Evolutionary conservation across 352 stramenopile species (phyloP), one percentile per base, ranked within the genome.

Genomic region (Phytophthora macrochlamydospora): DNA sequence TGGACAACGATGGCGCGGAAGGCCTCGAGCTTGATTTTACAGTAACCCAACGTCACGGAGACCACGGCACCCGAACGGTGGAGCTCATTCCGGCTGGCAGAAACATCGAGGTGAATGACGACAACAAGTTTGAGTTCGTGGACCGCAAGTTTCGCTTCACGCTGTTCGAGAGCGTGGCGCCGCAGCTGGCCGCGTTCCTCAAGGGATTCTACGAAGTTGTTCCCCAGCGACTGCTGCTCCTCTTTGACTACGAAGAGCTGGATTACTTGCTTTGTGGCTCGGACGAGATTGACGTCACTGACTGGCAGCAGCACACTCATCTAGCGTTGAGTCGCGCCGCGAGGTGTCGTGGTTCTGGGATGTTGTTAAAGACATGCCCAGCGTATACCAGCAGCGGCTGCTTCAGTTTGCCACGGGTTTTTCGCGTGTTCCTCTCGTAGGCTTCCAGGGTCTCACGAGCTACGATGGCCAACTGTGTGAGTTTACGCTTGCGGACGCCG

Each of bases 241-340:
- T 98, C 18, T 99, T 99, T 75, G 95, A 99, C 72, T 97, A 96
- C 59, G 91, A 98, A 69, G 96, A 99, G 74, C 72, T 99, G 4
- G 96, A 99, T 65, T 85, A 98, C 31, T 68, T 99, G 28, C 88
- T 99, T 59, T 98, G 95, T 64, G 95, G 95, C 11, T 78, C 98
- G 24, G 92, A 97, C 5, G 77, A 89, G 65, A 97, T 99, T 56
- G 83, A 98, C 60, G 91, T 99, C 32, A 71, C 88, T 1, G 95
- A 99, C 70, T 99, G 97, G 97, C 83, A 90, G 66, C 69, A 67
- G 7, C 68, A 98, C 59, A 98, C 94, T 3, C 51, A 67, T 28
- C 29, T 65, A 12, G 51, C 65, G 37, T 53, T 76, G 44, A 69
- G 28, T n/a, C 90, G 2, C 56, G 69, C 14, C 65, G 43, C 9